Percentiles rank a stretch among this genome's conserved stretches.
These are phyloP conservation scores for Aschersonia sp. DNA, from an alignment of 2,329 filamentous ascomycete species.

Conservation along the genomic window DNA sequence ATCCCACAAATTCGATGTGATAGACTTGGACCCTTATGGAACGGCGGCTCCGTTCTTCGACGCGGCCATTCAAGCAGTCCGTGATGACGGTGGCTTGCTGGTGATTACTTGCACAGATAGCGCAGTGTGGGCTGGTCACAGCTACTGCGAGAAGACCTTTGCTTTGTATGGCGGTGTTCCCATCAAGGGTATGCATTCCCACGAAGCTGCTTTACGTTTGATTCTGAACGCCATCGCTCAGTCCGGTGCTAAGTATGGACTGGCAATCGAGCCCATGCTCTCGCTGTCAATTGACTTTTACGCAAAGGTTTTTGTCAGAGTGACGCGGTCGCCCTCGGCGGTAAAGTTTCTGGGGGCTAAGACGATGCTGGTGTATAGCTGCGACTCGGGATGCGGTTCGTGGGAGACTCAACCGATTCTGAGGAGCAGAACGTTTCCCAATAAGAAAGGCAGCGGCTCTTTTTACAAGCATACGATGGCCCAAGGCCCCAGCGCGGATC, in stretches of 20 bases:
- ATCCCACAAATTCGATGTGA: constrained; percentile 65
- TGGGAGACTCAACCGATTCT: constrained; percentile 75
- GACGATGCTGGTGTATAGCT: constrained; percentile 87
- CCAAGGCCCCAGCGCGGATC: constrained; percentile 51
- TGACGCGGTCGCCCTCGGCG: constrained; percentile 64
- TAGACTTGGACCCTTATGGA: constrained; percentile 93
- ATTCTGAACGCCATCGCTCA: constrained; percentile 72
- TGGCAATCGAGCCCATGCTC: constrained; percentile 79
- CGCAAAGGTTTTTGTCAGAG: constrained; percentile 71
- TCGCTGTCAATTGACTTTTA: constrained; percentile 97
- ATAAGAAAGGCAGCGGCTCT: constrained; percentile 54
- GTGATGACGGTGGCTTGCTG: constrained; percentile 72
- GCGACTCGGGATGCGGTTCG: constrained; percentile 80
- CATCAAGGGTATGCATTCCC: constrained; percentile 69
- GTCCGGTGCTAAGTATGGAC: constrained; percentile 70
- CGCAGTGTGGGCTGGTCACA: constrained; percentile 84
- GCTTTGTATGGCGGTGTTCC: constrained; percentile 87
- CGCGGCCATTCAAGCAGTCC: constrained; percentile 71
- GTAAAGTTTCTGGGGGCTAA: constrained; percentile 87
- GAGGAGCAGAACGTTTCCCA: constrained; percentile 48
- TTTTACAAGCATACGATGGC: constrained; percentile 71
- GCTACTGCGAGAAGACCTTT: constrained; percentile 88
- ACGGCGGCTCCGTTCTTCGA: constrained; percentile 89
- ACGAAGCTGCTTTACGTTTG: constrained; percentile 79
- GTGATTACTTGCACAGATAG: constrained; percentile 97